Evolutionary conservation across 1,284 basidiomycete genomes (phyloP).

Genomic region (Naganishia albida): DNA sequence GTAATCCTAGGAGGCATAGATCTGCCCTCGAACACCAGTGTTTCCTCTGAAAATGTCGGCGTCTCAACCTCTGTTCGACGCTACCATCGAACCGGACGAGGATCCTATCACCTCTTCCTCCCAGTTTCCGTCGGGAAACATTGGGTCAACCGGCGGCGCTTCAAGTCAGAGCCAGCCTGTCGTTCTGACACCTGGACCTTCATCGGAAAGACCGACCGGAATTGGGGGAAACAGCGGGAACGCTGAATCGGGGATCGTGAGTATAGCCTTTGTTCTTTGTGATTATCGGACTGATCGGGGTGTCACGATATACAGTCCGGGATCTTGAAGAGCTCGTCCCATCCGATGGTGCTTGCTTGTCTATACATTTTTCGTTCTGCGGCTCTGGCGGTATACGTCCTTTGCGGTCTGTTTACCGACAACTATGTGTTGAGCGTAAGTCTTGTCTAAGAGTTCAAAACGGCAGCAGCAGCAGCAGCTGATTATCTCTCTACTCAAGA

Average conservation of each 20-base stretch:
- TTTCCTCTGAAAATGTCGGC: slow-evolving; percentile 37
- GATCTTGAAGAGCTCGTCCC: slow-evolving; percentile 65
- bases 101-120: slow-evolving; percentile 35
- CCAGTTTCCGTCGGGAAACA: slow-evolving; percentile 45
- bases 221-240: slow-evolving; percentile 41
- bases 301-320: slow-evolving; percentile 40
- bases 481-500: slow-evolving; percentile 63
- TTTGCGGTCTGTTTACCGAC: slow-evolving; percentile 77
- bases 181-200: slow-evolving; percentile 49
- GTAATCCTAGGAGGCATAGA: no score
- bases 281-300: background rate
- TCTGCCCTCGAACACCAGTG: no score
- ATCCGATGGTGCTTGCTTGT: slow-evolving; percentile 78
- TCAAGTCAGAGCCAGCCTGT: slow-evolving; percentile 37
- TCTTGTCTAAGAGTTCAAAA: no score
- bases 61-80: slow-evolving; percentile 48
- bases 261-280: slow-evolving; percentile 30
- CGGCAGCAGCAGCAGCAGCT: no score
- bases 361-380: slow-evolving; percentile 81
- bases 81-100: slow-evolving; percentile 55
- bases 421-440: slow-evolving; percentile 85
- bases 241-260: slow-evolving; percentile 47
- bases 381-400: slow-evolving; percentile 81
- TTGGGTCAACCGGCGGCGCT: slow-evolving; percentile 39
- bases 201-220: slow-evolving; percentile 35